Evolutionary conservation across 345 rosid genomes (phyloP), one percentile per base, ranked within the genome.

Genomic region (Citrus inodora): DNA sequence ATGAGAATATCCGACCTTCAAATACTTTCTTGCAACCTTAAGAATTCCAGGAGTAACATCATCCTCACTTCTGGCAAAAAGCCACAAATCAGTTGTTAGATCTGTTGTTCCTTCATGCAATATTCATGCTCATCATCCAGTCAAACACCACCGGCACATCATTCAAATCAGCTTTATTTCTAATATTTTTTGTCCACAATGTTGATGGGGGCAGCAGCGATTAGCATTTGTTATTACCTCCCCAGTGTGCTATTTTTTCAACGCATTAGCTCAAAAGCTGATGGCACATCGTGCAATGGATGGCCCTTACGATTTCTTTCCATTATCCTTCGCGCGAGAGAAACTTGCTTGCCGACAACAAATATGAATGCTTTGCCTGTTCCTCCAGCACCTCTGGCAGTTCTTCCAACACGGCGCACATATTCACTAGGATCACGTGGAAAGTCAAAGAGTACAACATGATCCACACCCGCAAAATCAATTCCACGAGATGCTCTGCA

Each of bases 371-470:
- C 97, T 77, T 89, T 95, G 56, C 99, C 98, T 78, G 72, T 88
- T 81, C 99, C 96, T 80, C 89, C 87, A 1, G 94, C 97, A 7
- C 98, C 99, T 86, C 99, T 88, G 9, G 99, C 99, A 37, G 97
- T 93, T 85, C 98, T 90, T 86, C 99, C 98, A 55, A 95, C 98
- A 66, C 97, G 93, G 4, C 94, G 92, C 13, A 95, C 98, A 13
- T 93, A 93, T 85, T 95, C 98, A 55, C 99, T 95, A 19, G 94
- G 99, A 77, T 95, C 97, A 5, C 94, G 96, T 0, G 96, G 97
- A 35, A 89, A 95, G 83, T 95, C 96, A 53, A 95, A 95, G 9
- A 93, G 96, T 35, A 95, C 76, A 21, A 93, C 94, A 70, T 91
- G 98, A 82, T 92, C 94, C 77, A 95, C 98, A 70, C 92, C 90